Percentiles rank a stretch among this genome's conserved stretches.
phyloP scores from a whole-genome alignment of 75 land plant genomes.

The Picea glauca region DNA sequence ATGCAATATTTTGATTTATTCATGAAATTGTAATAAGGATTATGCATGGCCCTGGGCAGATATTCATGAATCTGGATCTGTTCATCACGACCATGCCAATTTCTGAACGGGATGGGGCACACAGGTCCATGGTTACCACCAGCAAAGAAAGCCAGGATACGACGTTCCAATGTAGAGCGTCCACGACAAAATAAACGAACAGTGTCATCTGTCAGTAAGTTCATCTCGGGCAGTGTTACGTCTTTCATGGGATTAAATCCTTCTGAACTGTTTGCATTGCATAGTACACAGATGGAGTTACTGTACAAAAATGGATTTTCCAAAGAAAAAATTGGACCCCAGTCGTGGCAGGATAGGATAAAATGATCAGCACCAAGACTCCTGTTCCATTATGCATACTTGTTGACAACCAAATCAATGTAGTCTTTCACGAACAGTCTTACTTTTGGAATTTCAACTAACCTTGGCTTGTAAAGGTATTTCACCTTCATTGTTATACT shows the following conservation, averaged over 20 bases:
- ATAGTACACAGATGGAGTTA: conserved; percentile 70
- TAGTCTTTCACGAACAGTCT: conserved; percentile 42
- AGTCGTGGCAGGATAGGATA: conserved; percentile 64
- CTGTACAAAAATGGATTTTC: conserved; percentile 42
- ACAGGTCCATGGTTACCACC: conserved; percentile 82
- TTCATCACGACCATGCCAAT: conserved; percentile 58
- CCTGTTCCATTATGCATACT: conserved; percentile 55
- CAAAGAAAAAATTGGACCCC: conserved; percentile 60
- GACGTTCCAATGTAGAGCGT: conserved; percentile 16
- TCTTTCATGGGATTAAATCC: conserved; percentile 72
- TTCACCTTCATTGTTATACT: conserved; percentile 50
- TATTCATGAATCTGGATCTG: conserved; percentile 54
- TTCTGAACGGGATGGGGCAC: conserved; percentile 53
- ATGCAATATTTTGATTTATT: conserved; percentile 65
- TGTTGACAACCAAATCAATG: conserved; percentile 34
- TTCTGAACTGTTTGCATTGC: conserved; percentile 93
- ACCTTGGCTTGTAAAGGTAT: conserved; percentile 33
- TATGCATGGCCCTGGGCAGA: conserved; percentile 39
- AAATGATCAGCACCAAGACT: conserved; percentile 73
- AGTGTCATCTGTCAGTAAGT: conserved; percentile 42
- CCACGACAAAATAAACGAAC: neutral
- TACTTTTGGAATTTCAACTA: conserved; percentile 25
- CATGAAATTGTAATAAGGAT: conserved; percentile 52
- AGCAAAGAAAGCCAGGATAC: conserved; percentile 76
- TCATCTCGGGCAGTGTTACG: conserved; percentile 77